Evolutionary conservation across 495 filamentous ascomycete species (phyloP).

Genomic region (Trichocladium uniseriatum): DNA sequence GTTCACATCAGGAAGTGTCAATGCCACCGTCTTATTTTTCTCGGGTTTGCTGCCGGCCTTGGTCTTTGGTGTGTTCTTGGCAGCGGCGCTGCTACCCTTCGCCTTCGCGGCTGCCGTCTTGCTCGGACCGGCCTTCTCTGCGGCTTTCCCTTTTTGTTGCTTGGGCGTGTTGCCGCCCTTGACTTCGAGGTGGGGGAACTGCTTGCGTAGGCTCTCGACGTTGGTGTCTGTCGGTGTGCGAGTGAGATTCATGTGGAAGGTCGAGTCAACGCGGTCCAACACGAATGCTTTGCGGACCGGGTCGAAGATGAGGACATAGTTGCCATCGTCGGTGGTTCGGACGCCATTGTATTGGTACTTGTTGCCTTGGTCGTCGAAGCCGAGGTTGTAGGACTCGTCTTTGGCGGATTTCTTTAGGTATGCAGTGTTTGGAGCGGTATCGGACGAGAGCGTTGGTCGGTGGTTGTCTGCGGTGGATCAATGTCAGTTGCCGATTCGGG

Average conservation of each 20-base stretch:
- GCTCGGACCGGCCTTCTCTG: slow-evolving; percentile 17
- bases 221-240: slow-evolving; percentile 34
- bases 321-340: slow-evolving; percentile 38
- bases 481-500: not conserved
- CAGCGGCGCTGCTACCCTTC: slow-evolving; percentile 5
- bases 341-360: slow-evolving; percentile 43
- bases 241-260: slow-evolving; percentile 50
- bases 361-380: slow-evolving; percentile 38
- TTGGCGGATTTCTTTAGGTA: slow-evolving; percentile 39
- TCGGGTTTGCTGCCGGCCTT: slow-evolving; percentile 6
- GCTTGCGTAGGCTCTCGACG: slow-evolving; percentile 30
- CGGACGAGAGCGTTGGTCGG: slow-evolving; percentile 39
- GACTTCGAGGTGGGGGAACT: slow-evolving; percentile 35
- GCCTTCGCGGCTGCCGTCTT: slow-evolving; percentile 20
- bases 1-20: slow-evolving; percentile 19
- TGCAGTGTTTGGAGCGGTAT: slow-evolving; percentile 33
- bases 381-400: slow-evolving; percentile 36
- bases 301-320: slow-evolving; percentile 49
- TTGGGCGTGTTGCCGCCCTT: slow-evolving; percentile 5
- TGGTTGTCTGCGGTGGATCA: slow-evolving; percentile 38
- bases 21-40: slow-evolving; percentile 12
- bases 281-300: slow-evolving; percentile 44
- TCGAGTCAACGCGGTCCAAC: slow-evolving; percentile 48
- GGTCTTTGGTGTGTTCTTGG: slow-evolving; percentile 8
- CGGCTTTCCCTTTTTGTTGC: slow-evolving; percentile 14